Base-by-base conservation (phyloP, 2,329 filamentous ascomycete genomes). In the Albophoma yamanashiensis region DNA sequence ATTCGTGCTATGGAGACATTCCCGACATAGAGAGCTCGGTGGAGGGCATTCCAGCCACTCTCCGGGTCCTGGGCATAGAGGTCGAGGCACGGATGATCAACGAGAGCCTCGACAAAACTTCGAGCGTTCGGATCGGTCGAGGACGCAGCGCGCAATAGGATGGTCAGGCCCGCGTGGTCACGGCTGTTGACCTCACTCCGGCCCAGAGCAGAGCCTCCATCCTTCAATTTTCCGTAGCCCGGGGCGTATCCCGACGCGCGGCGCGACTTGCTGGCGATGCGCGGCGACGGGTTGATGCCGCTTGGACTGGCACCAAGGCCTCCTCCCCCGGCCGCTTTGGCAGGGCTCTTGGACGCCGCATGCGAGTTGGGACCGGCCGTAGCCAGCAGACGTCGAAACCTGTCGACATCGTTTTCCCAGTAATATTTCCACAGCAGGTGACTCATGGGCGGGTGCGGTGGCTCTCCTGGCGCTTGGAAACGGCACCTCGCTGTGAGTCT, bases 371-470 rank as follows among this genome's bases (percentile, higher is more conserved):
- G 82, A 71, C 82, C 80, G 76, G 88, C 82, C 74, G 85, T 85
- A 71, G 87, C 87, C 83, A 99, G 83, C 72, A 95, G 84, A 79
- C 88, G 89, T 79, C 89, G 89, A 83, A 99, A 97, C 73, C 80
- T 86, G 74, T 96, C 92, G 86, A 96, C 89, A 86, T 99, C 92
- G 83, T 97, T 90, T 86, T 97, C 89, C 81, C 95, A 89, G 75
- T 93, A 97, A 75, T 85, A 91, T 83, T 92, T 92, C 93, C 93
- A 97, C 75, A 99, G 86, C 84, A 89, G 85, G 80, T 92, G 89
- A 88, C 91, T 97, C 93, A 97, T 94, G 86, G 85, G 73, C 69
- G 65, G 65, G 66, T 61, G 68, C 52, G 36, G 56, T 15, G 36
- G 58, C 52, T 50, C 53, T 75, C 74, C 71, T 73, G 71, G 74